Base-by-base conservation (phyloP, 2,329 filamentous ascomycete genomes). In the Erysiphe neolycopersici region DNA sequence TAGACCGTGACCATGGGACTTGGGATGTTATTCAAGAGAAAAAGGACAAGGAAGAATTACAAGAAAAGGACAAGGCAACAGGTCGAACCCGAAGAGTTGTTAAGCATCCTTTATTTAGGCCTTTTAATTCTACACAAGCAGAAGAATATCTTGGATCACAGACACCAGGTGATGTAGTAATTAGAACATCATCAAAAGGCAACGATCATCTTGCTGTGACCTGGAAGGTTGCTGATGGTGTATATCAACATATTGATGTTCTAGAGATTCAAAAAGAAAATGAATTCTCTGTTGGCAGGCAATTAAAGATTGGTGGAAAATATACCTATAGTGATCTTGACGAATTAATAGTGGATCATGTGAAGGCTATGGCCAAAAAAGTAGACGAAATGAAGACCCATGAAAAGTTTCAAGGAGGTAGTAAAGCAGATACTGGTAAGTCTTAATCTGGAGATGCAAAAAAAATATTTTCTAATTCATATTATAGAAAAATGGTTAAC, bases 191-290 rank as follows among this genome's bases (percentile, higher is more conserved):
- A 0, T 93, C 84, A 26, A 93, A 92, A 59, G 89, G 89, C 38
- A 79, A 83, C 46, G 89, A 98, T 58, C 89, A 98, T 63, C 67
- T 98, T 44, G 84, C 87, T 8, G 75, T 98, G 40, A 98, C 89
- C 0, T 98, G 89, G 89, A 98, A 98, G 64, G 85, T 98, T 13
- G 79, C 83, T 1, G 84, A 95, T 58, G 79, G 79, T 47, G 76
- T 95, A n/a, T 98, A 85, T 59, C 85, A 98, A 61, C 89, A 98
- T 59, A 82, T 98, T 49, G 89, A 98, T 60, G 87, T 98, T 31
- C 69, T 98, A 35, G 89, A 98, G 62, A 68, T 98, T 55, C 82
- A 92, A 60, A 98, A 98, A 62, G 83, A 93, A 49, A 95, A 84
- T 48, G 87, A 95, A 58, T 95, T 94, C 58, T 85, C 84, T 0